Evolutionary conservation across 192 early-diverging fungal species (phyloP), one percentile per base, ranked within the genome.

Genomic region (Phlyctochytrium arcticum): DNA sequence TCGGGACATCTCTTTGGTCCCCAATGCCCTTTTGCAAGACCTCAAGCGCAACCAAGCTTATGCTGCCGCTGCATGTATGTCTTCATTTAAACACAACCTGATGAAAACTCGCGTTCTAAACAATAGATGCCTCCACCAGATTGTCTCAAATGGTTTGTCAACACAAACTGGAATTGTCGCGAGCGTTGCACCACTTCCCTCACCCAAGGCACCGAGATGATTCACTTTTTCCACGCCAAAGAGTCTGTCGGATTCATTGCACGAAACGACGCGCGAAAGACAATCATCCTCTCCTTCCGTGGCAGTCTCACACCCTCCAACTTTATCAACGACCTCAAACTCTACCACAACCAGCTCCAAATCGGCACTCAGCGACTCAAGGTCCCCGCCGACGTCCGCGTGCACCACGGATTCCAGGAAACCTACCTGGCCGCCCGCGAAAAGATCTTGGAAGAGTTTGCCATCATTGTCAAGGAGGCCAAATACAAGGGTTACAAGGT

Each of bases 181-280:
- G 64, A 66, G 6, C 64, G 64, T 6, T 66, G 64, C 42, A 23
- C 54, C 5, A 12, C 27, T 4, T 4, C 4, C 30, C 39, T 44
- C 21, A 60, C 58, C 24, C 26, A n/a, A 15, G 64, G 64, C 19
- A 66, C 46, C 54, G 37, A 33, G 10, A 24, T 66, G 21, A 36
- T 57, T 4, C 21, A 36, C 1, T 23, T 4, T 8, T 66, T 66
- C 31, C 29, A 42, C 19, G 54, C 55, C 39, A 57, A 51, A 2
- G 24, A 66, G 48, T 51, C 54, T 0, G 64, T 66, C 42, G 63
- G 69, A 6, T 75, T 60, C 39, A 63, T 62, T 3, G 61, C 61
- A 7, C 53, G 53, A 32, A 63, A 63, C 61, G 61, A 63, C 36
- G 32, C 9, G 7, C 48, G 35, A 33, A 50, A 53, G 35, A 17